These are phyloP conservation scores for Auricularia cornea DNA, from an alignment of 768 basidiomycete species.

Conservation along the genomic window DNA sequence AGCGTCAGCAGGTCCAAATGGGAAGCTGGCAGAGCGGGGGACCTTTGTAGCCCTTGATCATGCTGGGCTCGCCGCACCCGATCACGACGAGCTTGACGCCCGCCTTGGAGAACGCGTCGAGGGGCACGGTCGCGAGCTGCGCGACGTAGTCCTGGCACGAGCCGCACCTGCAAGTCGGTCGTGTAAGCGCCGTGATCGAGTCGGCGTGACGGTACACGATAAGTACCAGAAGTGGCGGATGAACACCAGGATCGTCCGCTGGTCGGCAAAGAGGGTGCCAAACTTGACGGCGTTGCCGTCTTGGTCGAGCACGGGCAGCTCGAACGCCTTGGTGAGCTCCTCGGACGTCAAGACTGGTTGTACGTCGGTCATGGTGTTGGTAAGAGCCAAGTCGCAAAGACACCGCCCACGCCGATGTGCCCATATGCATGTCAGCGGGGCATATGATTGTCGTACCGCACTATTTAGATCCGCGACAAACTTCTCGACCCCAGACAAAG, in stretches of 20 bases:
- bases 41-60: conserved; percentile 45
- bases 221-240: conserved; percentile 32
- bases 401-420: too few relatives aligned
- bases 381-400: too few relatives aligned
- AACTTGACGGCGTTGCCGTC: conserved; percentile 42
- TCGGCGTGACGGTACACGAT: background rate
- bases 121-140: conserved; percentile 35
- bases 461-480: too few relatives aligned
- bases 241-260: conserved; percentile 54
- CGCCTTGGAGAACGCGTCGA: conserved; percentile 33
- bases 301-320: conserved; percentile 35
- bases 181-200: background rate
- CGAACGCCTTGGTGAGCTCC: conserved; percentile 28
- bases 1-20: background rate
- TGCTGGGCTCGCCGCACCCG: conserved; percentile 52
- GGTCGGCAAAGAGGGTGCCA: conserved; percentile 39
- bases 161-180: background rate
- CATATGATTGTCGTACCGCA: too few relatives aligned
- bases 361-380: too few relatives aligned
- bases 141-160: conserved; percentile 39
- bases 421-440: too few relatives aligned
- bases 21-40: background rate
- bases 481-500: too few relatives aligned
- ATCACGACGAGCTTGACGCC: conserved; percentile 38
- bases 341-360: conserved; percentile 4